phyloP scores from a whole-genome alignment of 116 monocot genomes.

The Iris pallida region DNA sequence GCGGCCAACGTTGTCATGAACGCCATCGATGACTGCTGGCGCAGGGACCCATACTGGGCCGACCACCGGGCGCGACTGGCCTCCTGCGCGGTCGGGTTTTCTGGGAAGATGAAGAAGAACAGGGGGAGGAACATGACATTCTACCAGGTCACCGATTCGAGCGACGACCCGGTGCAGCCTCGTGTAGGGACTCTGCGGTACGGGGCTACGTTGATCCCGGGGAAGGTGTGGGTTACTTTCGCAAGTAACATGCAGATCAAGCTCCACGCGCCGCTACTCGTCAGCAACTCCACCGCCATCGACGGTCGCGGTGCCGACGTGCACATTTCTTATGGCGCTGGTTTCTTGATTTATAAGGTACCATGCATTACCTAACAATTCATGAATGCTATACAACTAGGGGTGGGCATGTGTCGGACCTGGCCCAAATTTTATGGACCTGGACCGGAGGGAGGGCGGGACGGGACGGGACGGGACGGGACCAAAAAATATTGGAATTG shows the following conservation, averaged over 20 bases:
- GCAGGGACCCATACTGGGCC: neutral
- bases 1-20: neutral
- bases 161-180: neutral
- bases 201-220: neutral
- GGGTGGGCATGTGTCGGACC: too few species aligned
- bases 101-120: neutral
- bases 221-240: constrained; percentile 2
- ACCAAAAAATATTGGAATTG: too few species aligned
- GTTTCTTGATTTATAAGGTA: neutral
- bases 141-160: neutral
- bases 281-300: neutral
- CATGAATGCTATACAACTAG: too few species aligned
- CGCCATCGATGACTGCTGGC: neutral
- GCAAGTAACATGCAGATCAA: neutral
- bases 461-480: too few species aligned
- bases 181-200: neutral
- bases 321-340: neutral
- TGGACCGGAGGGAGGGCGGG: too few species aligned
- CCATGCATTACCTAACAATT: too few species aligned
- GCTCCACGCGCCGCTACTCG: neutral
- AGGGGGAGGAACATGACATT: neutral
- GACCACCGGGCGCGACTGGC: neutral
- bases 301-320: neutral
- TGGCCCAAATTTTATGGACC: too few species aligned
- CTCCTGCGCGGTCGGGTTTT: neutral